Evolutionary conservation across 2,329 filamentous ascomycete species (phyloP).

Genomic region (Arthrinium puccinioides): DNA sequence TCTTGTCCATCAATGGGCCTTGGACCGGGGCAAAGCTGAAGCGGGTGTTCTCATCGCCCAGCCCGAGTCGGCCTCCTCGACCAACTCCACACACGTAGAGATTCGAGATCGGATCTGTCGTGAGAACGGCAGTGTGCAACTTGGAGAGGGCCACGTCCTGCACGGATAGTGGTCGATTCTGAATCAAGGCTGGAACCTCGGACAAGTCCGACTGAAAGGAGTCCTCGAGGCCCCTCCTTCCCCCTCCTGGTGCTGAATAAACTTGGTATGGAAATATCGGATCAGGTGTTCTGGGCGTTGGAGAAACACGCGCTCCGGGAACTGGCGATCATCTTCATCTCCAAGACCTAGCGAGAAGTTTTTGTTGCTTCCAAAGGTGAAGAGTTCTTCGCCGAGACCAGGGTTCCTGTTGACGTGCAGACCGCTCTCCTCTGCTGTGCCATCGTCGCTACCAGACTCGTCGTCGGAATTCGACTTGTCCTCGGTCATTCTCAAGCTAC

Average conservation of each 20-base stretch:
- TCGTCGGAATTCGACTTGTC: conserved; percentile 32
- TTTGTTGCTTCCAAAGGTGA: conserved; percentile 93
- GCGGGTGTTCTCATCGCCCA: conserved; percentile 82
- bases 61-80: conserved; percentile 78
- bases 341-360: conserved; percentile 88
- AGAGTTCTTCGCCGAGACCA: conserved; percentile 72
- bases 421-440: conserved; percentile 22
- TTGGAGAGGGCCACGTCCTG: conserved; percentile 86
- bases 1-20: conserved; percentile 66
- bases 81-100: conserved; percentile 91
- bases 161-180: conserved; percentile 65
- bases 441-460: conserved; percentile 49
- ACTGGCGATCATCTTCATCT: conserved; percentile 93
- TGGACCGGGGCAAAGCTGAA: conserved; percentile 83
- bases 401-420: conserved; percentile 12
- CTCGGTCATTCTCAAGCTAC: conserved; percentile 46
- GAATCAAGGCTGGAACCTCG: conserved; percentile 66
- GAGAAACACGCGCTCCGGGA: conserved; percentile 75
- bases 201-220: conserved; percentile 22
- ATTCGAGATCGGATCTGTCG: conserved; percentile 80
- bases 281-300: conserved; percentile 72
- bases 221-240: conserved; percentile 17
- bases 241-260: conserved; percentile 41
- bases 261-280: conserved; percentile 64
- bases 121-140: conserved; percentile 82